Base-by-base conservation (phyloP, 2,329 filamentous ascomycete species). In the Fusarium fracticaudum region DNA sequence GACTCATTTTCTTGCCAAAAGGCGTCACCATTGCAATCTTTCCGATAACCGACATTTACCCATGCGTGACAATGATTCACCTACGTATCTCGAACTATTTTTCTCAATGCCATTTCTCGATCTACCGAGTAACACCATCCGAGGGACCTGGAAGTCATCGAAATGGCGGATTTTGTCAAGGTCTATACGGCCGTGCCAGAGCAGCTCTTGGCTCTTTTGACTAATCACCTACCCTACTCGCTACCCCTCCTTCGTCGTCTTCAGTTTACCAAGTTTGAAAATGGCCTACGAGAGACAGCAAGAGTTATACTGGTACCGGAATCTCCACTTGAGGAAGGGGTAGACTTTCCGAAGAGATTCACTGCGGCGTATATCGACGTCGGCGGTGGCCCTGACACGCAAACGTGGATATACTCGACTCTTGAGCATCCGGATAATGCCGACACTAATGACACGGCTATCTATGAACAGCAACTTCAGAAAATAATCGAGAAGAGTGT, bases 201-300 rank as follows among this genome's bases (percentile, higher is more conserved):
- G 17, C 72, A 71, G 69, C 80, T 91, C 47, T 78, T 89, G n/a
- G 63, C 74, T 6, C 84, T 88, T 18, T 85, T 93, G 0, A 77
- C 80, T 33, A 76, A 80, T 7, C 85, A 88, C 40, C 81, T 92
- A 14, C 91, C 91, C 0, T 82, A 87, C 74, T 89, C 90, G 9
- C 83, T 93, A 20, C 86, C 89, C 11, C 81, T 93, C 9, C 84
- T 91, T 51, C 87, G 92, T n/a, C 86, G 91, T 6, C 83, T 93
- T 10, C 89, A 92, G 69, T 91, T 90, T 79, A 83, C 86, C 29
- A 83, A 78, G n/a, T 80, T 83, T 43, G 79, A 81, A 0, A 80
- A 80, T 35, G 84, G 84, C 38, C 84, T 84, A 29, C 87, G 80
- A 41, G 81, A 80, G 74, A 82, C 80, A 74, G 84, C 82, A 11